Conservation (phyloP, 768 basidiomycete genomes). For the Termitomyces sp. region DNA sequence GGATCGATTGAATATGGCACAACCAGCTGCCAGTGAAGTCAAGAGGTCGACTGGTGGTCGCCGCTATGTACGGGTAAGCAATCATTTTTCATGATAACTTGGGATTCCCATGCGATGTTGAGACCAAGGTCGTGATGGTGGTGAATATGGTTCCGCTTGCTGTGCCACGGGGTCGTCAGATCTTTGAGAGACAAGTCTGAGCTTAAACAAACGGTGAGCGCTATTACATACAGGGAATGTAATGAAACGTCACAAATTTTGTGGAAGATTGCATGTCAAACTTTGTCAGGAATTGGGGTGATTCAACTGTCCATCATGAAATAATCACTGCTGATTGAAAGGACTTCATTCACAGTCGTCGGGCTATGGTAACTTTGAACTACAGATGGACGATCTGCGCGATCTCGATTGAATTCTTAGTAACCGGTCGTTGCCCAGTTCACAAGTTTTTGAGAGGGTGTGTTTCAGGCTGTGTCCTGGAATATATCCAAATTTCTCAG, state of each 20-base stretch:
- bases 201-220: neutral
- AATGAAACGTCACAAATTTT: neutral
- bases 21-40: neutral
- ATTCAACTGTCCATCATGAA: neutral
- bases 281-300: neutral
- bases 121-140: neutral
- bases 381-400: neutral
- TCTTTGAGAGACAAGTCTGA: neutral
- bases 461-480: no score
- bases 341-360: neutral
- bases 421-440: neutral
- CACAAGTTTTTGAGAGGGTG: neutral
- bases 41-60: neutral
- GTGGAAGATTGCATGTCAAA: neutral
- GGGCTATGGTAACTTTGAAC: neutral
- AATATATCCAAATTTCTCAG: neutral
- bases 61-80: neutral
- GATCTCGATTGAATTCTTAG: neutral
- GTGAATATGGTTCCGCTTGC: neutral
- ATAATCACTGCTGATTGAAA: neutral
- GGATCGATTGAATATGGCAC: neutral
- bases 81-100: neutral
- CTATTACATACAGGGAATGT: neutral
- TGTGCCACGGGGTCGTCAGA: no score
- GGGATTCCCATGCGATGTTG: neutral